A percentile compares a stretch with the other conserved stretches of the same genome.
These are phyloP conservation scores for Fusarium hainanense DNA, from an alignment of 2,329 filamentous ascomycete genomes.

Conservation along the genomic window DNA sequence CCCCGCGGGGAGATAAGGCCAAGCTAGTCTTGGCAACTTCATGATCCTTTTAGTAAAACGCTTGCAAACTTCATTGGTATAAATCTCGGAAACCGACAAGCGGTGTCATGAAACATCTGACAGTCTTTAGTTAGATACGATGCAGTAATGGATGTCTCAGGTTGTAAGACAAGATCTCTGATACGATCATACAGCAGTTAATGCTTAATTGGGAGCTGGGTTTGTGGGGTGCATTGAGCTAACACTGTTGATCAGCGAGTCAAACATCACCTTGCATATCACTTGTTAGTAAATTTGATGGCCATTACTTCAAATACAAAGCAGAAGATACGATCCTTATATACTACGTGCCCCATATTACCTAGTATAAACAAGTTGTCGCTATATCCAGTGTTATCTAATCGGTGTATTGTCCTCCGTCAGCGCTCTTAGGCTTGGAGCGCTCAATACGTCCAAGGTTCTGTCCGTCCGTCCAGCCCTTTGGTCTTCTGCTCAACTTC, in stretches of 20 bases:
- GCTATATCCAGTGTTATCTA: constrained; percentile 4
- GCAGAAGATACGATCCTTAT: background rate
- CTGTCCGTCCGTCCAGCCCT: constrained; percentile 42
- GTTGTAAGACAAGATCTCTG: background rate
- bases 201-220: background rate
- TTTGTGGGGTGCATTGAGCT: background rate
- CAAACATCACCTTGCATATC: background rate
- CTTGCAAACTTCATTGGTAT: background rate
- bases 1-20: constrained; percentile 4
- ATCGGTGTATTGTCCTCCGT: constrained; percentile 37
- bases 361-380: background rate
- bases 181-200: background rate
- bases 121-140: no score
- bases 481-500: constrained; percentile 41
- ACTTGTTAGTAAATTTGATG: no score
- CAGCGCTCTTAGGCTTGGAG: constrained; percentile 7
- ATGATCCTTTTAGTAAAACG: background rate
- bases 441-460: constrained; percentile 31
- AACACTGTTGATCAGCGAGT: background rate
- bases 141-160: background rate
- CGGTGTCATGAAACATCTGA: background rate
- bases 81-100: background rate
- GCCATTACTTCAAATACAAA: background rate
- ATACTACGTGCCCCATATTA: background rate
- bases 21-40: background rate